Evolutionary conservation across 2,329 filamentous ascomycete species (phyloP), one percentile per base, ranked within the genome.

Genomic region (Ophiostoma pallidulum): DNA sequence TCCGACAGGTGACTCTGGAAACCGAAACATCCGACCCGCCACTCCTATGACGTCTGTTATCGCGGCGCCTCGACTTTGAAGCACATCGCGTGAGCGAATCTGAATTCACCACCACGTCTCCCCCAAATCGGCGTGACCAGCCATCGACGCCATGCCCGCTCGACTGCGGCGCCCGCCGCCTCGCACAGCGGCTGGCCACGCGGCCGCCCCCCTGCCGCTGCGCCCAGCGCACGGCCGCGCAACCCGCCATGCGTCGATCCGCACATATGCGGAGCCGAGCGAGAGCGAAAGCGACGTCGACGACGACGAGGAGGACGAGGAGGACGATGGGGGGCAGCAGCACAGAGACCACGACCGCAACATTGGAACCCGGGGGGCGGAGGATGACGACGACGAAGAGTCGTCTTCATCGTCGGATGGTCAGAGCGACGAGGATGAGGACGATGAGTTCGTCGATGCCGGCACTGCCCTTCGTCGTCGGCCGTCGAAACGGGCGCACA

Each of bases 231-330:
- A 41, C n/a, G 32, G 39, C 24, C 52, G 52, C 9, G 43, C 22
- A 8, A 51, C 51, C 13, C 50, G 52, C 10, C 48, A 47, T 22
- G 43, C 52, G 6, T 41, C 46, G 0, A 41, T 48, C 7, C 41
- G 31, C 10, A 45, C 12, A 16, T 49, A 53, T 19, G 41, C 45
- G 2, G 41, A 47, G 20, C 20, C 26, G 12, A 52, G 44, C 16
- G 43, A 37, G 4, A 41, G 35, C 10, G 40, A 45, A 8, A 32
- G 43, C 7, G 51, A 48, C 1, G 45, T 43, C 3, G 44, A 45
- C 8, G 51, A 49, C 3, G 47, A 53, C 3, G 24, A 41, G 13
- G 36, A 32, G 13, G 45, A 41, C 1, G 40, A 39, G 0, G 39
- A 45, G 2, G 47, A 40, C 1, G 39, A 45, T 4, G 41, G 36